Evolutionary conservation across 108 stramenopile species (phyloP).

Genomic region (Poteriospumella lacustris): DNA sequence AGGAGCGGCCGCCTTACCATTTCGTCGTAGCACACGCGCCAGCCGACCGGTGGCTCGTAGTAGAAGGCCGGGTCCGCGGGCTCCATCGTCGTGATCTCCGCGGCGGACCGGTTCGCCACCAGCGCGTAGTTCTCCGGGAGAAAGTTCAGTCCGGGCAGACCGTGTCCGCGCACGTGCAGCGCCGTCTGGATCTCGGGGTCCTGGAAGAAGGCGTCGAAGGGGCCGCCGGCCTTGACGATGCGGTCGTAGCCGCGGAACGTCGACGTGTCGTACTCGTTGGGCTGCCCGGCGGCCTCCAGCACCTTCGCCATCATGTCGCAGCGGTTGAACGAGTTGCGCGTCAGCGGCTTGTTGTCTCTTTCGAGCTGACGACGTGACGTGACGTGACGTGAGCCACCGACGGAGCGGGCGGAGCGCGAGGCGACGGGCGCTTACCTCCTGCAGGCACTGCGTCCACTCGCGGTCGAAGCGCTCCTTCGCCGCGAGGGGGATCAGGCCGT

Average conservation of each 20-base stretch:
- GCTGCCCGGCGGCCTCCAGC: conserved; percentile 4
- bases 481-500: conserved; percentile 15
- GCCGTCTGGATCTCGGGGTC: conserved; percentile 15
- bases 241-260: background rate
- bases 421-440: background rate
- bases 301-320: conserved; percentile 27
- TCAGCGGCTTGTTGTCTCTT: background rate
- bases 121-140: background rate
- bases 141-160: conserved; percentile 21
- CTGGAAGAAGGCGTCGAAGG: background rate
- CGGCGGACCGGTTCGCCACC: no score
- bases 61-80: background rate
- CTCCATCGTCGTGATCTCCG: no score
- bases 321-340: background rate
- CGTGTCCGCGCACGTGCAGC: conserved; percentile 13
- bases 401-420: no score
- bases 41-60: conserved; percentile 4
- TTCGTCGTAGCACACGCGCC: conserved; percentile 13
- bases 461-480: conserved; percentile 10
- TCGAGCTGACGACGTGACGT: no score
- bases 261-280: conserved; percentile 22
- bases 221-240: background rate
- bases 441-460: conserved; percentile 8
- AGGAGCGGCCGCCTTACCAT: background rate
- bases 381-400: no score